phyloP scores from a whole-genome alignment of 352 stramenopile species.

The Pythium phragmitis region DNA sequence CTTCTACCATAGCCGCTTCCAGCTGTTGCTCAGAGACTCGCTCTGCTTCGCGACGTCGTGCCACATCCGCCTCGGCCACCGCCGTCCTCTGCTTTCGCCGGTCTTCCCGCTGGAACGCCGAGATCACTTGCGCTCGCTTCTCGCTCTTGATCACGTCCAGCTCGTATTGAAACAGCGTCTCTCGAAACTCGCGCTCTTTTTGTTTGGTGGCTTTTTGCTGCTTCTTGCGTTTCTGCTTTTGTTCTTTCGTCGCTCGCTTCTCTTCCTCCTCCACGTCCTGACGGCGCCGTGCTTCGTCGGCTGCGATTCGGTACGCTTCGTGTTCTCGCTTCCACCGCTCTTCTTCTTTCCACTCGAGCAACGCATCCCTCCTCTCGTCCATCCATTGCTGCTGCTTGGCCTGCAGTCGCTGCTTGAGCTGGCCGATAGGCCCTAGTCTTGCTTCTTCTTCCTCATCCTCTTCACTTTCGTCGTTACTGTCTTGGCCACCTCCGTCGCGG shows the following conservation, averaged over 20 bases:
- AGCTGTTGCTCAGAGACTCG: background rate
- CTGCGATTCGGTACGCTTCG: conserved; percentile 26
- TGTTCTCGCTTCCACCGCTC: conserved; percentile 44
- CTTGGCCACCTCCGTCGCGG: conserved; percentile 22
- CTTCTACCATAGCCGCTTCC: background rate
- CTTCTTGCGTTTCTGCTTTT: conserved; percentile 42
- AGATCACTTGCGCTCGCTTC: conserved; percentile 44
- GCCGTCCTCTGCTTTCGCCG: conserved; percentile 25
- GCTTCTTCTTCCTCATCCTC: conserved; percentile 38
- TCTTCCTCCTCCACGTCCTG: conserved; percentile 26
- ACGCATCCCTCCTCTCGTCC: conserved; percentile 40
- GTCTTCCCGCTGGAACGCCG: conserved; percentile 46
- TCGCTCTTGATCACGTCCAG: conserved; percentile 40
- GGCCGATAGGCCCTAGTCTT: conserved; percentile 27
- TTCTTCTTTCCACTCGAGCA: conserved; percentile 51
- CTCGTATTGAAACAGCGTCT: conserved; percentile 45
- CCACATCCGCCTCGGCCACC: conserved; percentile 11
- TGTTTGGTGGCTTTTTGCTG: conserved; percentile 45
- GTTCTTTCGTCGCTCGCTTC: conserved; percentile 39
- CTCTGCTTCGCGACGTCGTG: background rate
- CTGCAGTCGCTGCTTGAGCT: conserved; percentile 21
- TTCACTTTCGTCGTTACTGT: conserved; percentile 40
- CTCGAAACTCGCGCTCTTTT: conserved; percentile 50
- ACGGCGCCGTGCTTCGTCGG: conserved; percentile 29
- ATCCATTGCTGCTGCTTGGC: conserved; percentile 45